Evolutionary conservation across 441 rosid genomes (phyloP).

Genomic region (Corymbia calophylla): DNA sequence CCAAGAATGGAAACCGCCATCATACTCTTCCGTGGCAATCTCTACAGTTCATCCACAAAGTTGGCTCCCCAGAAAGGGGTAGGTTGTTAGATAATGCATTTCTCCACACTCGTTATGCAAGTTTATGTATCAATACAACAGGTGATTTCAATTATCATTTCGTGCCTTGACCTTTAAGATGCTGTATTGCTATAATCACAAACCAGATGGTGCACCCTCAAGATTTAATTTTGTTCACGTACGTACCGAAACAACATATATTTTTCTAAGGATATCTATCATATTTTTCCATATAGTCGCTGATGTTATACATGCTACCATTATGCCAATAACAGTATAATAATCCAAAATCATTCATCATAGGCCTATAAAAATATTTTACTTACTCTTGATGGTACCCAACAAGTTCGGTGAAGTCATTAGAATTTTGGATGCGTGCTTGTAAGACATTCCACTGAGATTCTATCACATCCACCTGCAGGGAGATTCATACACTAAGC

Average conservation of each 20-base stretch:
- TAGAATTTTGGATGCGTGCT: constrained; percentile 80
- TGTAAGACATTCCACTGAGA: constrained; percentile 97
- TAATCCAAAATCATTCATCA: not conserved
- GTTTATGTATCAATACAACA: not conserved
- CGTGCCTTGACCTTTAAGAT: not conserved
- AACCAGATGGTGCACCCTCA: not conserved
- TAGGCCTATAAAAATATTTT: not conserved
- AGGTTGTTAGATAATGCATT: not conserved
- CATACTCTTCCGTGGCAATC: not conserved
- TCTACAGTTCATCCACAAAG: not conserved
- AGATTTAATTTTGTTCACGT: not conserved
- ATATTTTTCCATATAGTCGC: not conserved
- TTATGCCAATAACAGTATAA: not conserved
- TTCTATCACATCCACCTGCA: constrained; percentile 93
- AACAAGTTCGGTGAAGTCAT: constrained; percentile 90
- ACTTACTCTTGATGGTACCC: constrained; percentile 97
- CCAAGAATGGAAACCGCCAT: not conserved
- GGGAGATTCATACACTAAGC: not conserved
- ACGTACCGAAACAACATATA: not conserved
- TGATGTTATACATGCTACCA: not conserved
- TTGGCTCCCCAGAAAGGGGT: not conserved
- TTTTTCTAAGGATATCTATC: not conserved
- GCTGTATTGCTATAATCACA: not conserved
- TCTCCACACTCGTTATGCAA: not conserved
- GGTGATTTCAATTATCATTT: not conserved